A percentile compares a stretch with the other conserved stretches of the same genome.
These are phyloP conservation scores for Cenchrus fungigraminus DNA, from an alignment of 176 grass and related monocot species.

Conservation along the genomic window DNA sequence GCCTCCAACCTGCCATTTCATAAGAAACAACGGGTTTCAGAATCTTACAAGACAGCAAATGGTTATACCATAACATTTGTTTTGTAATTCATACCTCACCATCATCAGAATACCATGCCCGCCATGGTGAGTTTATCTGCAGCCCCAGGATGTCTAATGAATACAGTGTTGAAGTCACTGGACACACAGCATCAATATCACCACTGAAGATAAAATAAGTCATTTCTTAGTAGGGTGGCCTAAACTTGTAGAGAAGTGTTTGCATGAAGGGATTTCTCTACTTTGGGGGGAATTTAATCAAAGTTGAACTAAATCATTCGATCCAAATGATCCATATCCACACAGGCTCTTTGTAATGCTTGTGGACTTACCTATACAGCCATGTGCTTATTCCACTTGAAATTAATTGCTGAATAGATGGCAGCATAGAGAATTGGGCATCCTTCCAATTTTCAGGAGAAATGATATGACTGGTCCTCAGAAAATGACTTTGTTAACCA, in stretches of 20 bases:
- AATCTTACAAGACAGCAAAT: slow-evolving; percentile 3
- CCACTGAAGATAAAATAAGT: slow-evolving; percentile 42
- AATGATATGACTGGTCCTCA: slow-evolving; percentile 37
- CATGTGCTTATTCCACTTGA: slow-evolving; percentile 48
- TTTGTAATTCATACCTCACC: slow-evolving; percentile 41
- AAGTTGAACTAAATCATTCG: not conserved
- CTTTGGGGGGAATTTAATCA: not conserved
- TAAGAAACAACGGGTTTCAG: slow-evolving; percentile 33
- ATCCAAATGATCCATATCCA: slow-evolving; percentile 11
- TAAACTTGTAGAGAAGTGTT: too few species aligned
- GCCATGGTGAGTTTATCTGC: slow-evolving; percentile 43
- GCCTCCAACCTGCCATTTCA: slow-evolving; percentile 54
- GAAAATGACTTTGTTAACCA: slow-evolving; percentile 19
- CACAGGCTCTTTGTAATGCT: not conserved
- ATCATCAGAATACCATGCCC: slow-evolving; percentile 56
- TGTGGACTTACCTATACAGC: slow-evolving; percentile 55
- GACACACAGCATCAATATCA: slow-evolving; percentile 58
- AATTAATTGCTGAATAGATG: slow-evolving; percentile 42
- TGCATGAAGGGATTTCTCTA: too few species aligned
- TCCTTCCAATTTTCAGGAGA: slow-evolving; percentile 49
- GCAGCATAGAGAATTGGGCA: slow-evolving; percentile 44
- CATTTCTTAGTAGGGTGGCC: slow-evolving; percentile 34
- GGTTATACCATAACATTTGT: not conserved
- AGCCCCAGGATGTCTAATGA: slow-evolving; percentile 49
- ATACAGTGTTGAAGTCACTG: slow-evolving; percentile 59